Evolutionary conservation across 108 stramenopile species (phyloP), one percentile per base, ranked within the genome.

Genomic region (Mayamaea pseudoterrestris): DNA sequence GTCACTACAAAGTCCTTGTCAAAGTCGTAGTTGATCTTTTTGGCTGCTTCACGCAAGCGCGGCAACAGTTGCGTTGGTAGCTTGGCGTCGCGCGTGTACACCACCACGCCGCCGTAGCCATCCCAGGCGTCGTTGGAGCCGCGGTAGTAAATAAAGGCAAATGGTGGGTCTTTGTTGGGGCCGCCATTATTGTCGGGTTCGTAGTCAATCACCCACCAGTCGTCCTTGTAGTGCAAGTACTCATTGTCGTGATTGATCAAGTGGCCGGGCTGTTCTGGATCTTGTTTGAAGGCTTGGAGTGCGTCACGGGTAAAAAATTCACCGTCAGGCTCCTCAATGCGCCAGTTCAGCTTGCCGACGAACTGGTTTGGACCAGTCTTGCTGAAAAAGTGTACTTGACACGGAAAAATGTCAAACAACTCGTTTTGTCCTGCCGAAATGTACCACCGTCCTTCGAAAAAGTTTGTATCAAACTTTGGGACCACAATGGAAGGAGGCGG

Each of bases 381-480:
- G 21, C 80, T 89, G 59, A 96, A 96, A 80, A 93, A 94, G 64
- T 96, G 95, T 9, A 96, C 93, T 65, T 96, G 95, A 65, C 95
- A 96, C n/a, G 92, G 91, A 60, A 96, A 96, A 35, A 59, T 64
- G 58, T 96, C 95, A 60, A 96, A 96, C 27, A 91, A 54, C 39
- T 68, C 45, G 68, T 96, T 96, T 58, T 92, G 89, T 5, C 95
- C 95, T 0, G 93, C 89, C 25, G 83, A 71, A 52, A 96, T 96
- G 70, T 93, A 96, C 86, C 83, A 93, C 34, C 69, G 64, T 22
- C 95, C 95, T 35, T 91, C 68, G 65, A 81, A 93, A 18, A 91
- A 34, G 35, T 72, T 80, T 18, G 91, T 89, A 59, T 93, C 76
- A 52, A 96, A 94, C 17, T 65, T 63, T 46, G 57, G 67, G 2